Evolutionary conservation across 2,329 filamentous ascomycete species (phyloP), one percentile per base, ranked within the genome.

Genomic region (Epichloe gansuensis): DNA sequence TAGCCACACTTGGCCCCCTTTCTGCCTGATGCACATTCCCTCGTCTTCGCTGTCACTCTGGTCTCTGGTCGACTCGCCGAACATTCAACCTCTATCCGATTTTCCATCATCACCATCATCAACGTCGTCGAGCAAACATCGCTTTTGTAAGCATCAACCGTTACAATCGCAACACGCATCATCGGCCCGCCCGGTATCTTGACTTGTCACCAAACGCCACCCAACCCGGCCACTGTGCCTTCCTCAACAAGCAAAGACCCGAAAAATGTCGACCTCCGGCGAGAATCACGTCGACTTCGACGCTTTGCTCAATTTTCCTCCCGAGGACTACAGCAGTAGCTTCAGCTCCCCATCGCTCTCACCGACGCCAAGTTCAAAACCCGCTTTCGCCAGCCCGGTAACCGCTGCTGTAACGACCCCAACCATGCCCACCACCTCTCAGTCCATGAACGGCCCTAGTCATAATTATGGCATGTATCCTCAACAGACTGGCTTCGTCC

Each of bases 391-490:
- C 44, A 74, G 72, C 58, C 72, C 78, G 7, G 64, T 76, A 7
- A 69, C 77, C 5, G 70, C 74, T 56, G 75, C 77, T 50, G 70
- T 77, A 43, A 71, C 74, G 52, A 75, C 80, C 5, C 76, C 79
- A n/a, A 70, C 74, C 38, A 67, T 83, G 53, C 67, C 79, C 17
- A 68, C 77, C 7, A 70, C 74, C 51, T 78, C 84, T 55, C 76
- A 78, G 35, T 80, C 76, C 21, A 80, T 90, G 63, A 82, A 81
- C 47, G 87, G 82, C 38, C 91, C 93, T 8, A 95, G 89, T 68
- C 90, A 96, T 72, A 88, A 95, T 70, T 97, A 97, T 74, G 87
- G 89, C 63, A 82, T 88, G 64, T 94, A 96, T 74, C 87, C 89
- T 72, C 93, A 98, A 67, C 90, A 96, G 73, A 96, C 93, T 3